These are phyloP conservation scores for Pneumocystis wakefieldiae DNA, from an alignment of 1,139 yeast species.

Conservation along the genomic window DNA sequence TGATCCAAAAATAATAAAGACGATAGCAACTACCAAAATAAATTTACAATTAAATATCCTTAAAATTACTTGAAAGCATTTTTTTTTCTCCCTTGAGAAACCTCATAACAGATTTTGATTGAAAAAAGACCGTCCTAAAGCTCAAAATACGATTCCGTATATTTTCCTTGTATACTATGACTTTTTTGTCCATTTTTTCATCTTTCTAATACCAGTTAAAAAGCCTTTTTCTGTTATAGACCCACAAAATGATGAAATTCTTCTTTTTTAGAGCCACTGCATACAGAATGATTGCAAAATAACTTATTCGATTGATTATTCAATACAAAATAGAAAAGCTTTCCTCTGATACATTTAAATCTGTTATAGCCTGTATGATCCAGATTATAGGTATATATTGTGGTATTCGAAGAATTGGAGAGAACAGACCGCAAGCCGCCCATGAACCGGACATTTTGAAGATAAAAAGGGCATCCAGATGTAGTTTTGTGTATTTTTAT, in stretches of 20 bases:
- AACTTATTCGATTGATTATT: neutral
- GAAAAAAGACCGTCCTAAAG: neutral
- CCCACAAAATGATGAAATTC: neutral
- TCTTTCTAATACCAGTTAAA: neutral
- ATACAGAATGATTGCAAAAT: neutral
- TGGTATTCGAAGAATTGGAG: neutral
- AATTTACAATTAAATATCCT: neutral
- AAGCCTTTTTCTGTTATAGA: neutral
- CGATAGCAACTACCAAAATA: constrained; percentile 36
- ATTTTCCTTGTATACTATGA: neutral
- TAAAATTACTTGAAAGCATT: neutral
- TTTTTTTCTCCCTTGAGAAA: neutral
- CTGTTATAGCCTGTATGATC: neutral
- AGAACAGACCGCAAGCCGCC: neutral
- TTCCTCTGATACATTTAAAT: neutral
- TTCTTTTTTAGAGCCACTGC: neutral
- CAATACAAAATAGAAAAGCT: neutral
- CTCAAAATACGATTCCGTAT: neutral
- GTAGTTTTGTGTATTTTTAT: neutral
- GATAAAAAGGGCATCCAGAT: neutral
- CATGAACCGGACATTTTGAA: neutral
- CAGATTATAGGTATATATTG: neutral
- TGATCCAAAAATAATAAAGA: constrained; percentile 44
- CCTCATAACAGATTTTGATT: neutral
- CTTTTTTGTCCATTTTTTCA: neutral